These are phyloP conservation scores for Fraxinus anomala DNA, from an alignment of 257 asterid genomes.

Conservation along the genomic window DNA sequence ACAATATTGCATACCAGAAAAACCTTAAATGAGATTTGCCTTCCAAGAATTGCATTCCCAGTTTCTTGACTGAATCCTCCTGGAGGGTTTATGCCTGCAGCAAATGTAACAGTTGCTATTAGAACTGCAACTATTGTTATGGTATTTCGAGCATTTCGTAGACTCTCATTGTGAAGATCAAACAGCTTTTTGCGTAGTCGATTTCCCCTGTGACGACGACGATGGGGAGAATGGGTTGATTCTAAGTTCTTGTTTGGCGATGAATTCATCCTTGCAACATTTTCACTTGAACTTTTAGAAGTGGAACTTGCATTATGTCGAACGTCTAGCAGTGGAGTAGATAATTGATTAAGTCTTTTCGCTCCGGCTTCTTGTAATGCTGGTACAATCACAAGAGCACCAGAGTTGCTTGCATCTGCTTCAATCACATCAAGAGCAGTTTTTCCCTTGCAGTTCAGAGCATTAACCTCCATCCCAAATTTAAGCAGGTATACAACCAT, in stretches of 20 bases:
- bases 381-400: constrained; percentile 42
- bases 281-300: constrained; percentile 1
- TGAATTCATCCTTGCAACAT: neutral
- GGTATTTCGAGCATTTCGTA: constrained; percentile 51
- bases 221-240: constrained; percentile 17
- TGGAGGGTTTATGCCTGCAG: constrained; percentile 57
- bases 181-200: constrained; percentile 33
- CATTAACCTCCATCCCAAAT: constrained; percentile 47
- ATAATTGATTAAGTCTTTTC: constrained; percentile 47
- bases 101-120: constrained; percentile 45
- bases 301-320: constrained; percentile 18
- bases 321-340: constrained; percentile 34
- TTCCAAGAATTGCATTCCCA: constrained; percentile 37
- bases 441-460: constrained; percentile 39
- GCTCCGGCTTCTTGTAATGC: constrained; percentile 48
- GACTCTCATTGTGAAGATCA: constrained; percentile 46
- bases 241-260: constrained; percentile 23
- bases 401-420: constrained; percentile 50
- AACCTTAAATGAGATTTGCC: constrained; percentile 40
- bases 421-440: constrained; percentile 53
- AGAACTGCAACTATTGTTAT: constrained; percentile 47
- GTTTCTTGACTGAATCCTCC: constrained; percentile 46
- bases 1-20: constrained; percentile 46
- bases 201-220: constrained; percentile 17
- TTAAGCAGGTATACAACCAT: constrained; percentile 44